A percentile compares a stretch with the other conserved stretches of the same genome.
Evolutionary conservation across 345 rosid species (phyloP).

Genomic region (Eucalyptus leucophloia): DNA sequence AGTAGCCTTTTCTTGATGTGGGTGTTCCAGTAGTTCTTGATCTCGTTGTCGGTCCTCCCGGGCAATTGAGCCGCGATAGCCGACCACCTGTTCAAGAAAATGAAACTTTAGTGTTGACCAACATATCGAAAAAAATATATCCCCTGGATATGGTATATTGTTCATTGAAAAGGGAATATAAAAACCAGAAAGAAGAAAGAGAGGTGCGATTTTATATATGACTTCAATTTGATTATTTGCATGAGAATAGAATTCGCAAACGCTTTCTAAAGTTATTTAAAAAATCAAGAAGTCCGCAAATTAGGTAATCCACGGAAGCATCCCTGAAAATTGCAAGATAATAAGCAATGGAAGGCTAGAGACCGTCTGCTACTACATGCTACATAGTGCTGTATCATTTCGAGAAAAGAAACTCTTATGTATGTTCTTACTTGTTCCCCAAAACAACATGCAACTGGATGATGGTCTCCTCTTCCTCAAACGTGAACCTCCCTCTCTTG

Average conservation of each 20-base stretch:
- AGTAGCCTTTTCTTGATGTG: constrained; percentile 61
- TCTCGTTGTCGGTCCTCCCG: constrained; percentile 86
- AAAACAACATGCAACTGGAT: constrained; percentile 58
- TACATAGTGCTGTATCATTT: background rate
- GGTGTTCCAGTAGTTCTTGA: constrained; percentile 89
- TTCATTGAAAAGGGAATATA: background rate
- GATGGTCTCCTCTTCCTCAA: constrained; percentile 72
- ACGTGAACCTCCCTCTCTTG: constrained; percentile 64
- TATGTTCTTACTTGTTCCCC: constrained; percentile 50
- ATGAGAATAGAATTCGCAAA: background rate
- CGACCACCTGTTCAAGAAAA: constrained; percentile 56
- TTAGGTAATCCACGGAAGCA: background rate
- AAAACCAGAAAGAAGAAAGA: background rate
- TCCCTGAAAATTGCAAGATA: background rate
- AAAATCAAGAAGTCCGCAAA: background rate
- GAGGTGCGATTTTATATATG: background rate
- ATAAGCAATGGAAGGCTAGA: background rate
- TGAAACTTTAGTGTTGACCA: background rate
- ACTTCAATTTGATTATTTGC: background rate
- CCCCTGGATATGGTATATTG: background rate
- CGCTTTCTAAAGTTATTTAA: background rate
- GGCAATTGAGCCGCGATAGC: constrained; percentile 73
- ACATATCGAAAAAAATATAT: background rate
- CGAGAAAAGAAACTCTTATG: background rate
- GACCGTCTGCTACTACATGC: background rate